Base-by-base conservation (phyloP, 768 basidiomycete genomes). In the Austroboletus eburneus region DNA sequence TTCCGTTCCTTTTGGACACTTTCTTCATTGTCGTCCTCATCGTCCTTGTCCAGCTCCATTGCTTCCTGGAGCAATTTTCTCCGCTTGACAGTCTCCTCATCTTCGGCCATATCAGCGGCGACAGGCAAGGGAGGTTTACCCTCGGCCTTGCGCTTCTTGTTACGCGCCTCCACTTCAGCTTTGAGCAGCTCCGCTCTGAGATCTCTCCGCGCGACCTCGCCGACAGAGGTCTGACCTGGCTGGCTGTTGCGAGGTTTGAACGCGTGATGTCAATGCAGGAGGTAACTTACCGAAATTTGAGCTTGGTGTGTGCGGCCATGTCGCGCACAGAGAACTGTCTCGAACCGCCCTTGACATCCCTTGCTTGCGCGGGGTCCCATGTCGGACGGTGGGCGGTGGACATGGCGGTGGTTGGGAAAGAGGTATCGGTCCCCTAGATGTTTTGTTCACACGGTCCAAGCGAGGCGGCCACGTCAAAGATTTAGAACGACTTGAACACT, bases 341-440 rank as follows among this genome's bases (percentile, higher is more conserved):
- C 42, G 92, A 93, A 48, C 91, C 91, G 4, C 88, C 87, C 64
- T 90, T 91, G 51, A 91, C 84, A 69, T 96, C 91, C 57, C 83
- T 81, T 27, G 90, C 95, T 68, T 94, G 90, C 0, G 94, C 93
- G 2, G 95, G 95, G 55, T 94, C 90, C 94, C 94, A 98, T 80
- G 91, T 94, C 57, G 91, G 91, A 70, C 91, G 82, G 66, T 93
- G 91, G 4, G 89, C 89, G 72, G 88, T 92, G 43, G 90, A 91
- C 89, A 91, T 90, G 39, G 17, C 33, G 25, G 42, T 22, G n/a
- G 27, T 41, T 17, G n/a, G 6, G 4, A 35, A 17, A n/a, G 10
- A 36, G n/a, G n/a, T n/a, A n/a, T n/a, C n/a, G n/a, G n/a, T n/a
- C n/a, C n/a, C n/a, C n/a, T n/a, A n/a, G n/a, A n/a, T n/a, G 14